These are phyloP conservation scores for Phytophthora syringae DNA, from an alignment of 352 stramenopile genomes.

Conservation along the genomic window DNA sequence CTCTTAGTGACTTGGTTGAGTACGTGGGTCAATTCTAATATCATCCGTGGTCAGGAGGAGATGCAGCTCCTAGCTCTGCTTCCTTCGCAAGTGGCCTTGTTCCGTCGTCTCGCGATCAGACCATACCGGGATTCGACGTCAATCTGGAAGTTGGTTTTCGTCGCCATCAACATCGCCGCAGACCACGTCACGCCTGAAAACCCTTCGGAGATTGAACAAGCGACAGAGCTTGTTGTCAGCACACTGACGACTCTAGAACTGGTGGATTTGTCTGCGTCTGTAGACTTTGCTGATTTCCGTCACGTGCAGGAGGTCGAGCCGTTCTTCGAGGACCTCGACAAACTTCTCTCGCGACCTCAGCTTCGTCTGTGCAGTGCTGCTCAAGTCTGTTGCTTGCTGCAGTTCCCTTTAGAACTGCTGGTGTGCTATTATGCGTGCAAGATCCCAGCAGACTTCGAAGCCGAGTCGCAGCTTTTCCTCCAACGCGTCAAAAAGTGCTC, in stretches of 20 bases:
- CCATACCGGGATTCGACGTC: conserved; percentile 16
- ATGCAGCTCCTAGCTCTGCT: conserved; percentile 40
- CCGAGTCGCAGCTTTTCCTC: conserved; percentile 31
- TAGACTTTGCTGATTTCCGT: conserved; percentile 20
- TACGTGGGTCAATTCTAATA: conserved; percentile 53
- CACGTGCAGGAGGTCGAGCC: conserved; percentile 19
- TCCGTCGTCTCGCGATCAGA: conserved; percentile 39
- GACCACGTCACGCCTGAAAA: conserved; percentile 9
- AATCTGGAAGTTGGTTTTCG: conserved; percentile 46
- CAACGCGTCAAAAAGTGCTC: conserved; percentile 25
- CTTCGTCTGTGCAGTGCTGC: conserved; percentile 24
- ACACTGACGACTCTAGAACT: conserved; percentile 48
- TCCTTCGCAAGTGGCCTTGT: conserved; percentile 60
- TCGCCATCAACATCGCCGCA: conserved; percentile 28
- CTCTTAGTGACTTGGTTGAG: conserved; percentile 53
- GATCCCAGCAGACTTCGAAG: conserved; percentile 13
- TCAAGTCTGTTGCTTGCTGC: conserved; percentile 44
- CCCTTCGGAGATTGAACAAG: conserved; percentile 22
- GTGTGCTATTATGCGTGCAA: conserved; percentile 48
- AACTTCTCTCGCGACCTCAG: conserved; percentile 22
- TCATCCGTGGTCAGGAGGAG: conserved; percentile 30
- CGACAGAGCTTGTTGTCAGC: conserved; percentile 43
- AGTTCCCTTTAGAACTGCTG: conserved; percentile 51
- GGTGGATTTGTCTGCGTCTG: conserved; percentile 39
- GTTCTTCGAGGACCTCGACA: conserved; percentile 28